Conservation (phyloP, 192 early-diverging fungal species). For the Backusella luteola region DNA sequence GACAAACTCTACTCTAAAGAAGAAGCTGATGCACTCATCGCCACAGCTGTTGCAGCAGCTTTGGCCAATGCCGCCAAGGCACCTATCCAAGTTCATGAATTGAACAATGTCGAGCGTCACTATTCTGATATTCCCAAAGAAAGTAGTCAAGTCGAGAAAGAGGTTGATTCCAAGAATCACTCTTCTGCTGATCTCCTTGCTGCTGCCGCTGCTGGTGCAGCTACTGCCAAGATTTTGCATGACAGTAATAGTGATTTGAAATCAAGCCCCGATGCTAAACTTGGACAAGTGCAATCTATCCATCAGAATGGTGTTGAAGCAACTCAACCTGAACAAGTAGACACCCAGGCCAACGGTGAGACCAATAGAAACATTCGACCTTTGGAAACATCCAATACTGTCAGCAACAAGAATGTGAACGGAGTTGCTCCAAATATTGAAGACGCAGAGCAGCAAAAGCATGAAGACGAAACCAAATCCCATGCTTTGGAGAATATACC, state of each 20-base stretch:
- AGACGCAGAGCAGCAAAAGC: not conserved
- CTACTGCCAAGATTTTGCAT: not conserved
- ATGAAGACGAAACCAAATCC: not conserved
- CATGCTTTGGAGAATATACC: slow-evolving; percentile 1
- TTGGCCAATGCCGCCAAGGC: slow-evolving; percentile 6
- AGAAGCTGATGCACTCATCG: slow-evolving; percentile 26
- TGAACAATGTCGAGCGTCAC: not conserved
- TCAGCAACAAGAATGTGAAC: not conserved
- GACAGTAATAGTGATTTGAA: not conserved
- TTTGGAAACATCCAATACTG: not conserved
- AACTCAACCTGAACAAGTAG: not conserved
- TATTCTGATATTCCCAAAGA: not conserved
- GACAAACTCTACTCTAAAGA: slow-evolving; percentile 3
- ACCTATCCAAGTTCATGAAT: not conserved
- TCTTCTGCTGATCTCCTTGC: not conserved
- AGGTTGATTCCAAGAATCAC: not conserved
- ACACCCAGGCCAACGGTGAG: not conserved
- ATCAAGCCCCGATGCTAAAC: not conserved
- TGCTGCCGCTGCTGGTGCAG: not conserved
- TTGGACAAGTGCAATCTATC: not conserved
- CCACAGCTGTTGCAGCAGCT: slow-evolving; percentile 30
- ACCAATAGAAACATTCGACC: not conserved
- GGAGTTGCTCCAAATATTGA: not conserved
- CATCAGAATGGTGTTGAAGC: not conserved
- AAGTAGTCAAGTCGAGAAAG: not conserved